Percentiles rank a stretch among this genome's conserved stretches.
phyloP scores from a whole-genome alignment of 805 yeast species.

The Scheffersomyces stipitis region DNA sequence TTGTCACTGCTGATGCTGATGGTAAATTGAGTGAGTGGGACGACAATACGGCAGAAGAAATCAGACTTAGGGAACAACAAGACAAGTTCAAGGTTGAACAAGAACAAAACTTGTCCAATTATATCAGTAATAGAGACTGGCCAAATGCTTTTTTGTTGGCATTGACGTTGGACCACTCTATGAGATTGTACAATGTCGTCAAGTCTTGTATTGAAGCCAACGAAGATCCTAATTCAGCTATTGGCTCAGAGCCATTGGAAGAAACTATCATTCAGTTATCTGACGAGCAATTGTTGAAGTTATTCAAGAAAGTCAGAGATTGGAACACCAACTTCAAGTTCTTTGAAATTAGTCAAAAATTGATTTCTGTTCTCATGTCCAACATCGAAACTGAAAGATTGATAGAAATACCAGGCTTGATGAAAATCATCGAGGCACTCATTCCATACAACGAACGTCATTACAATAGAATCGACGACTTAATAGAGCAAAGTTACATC shows the following conservation, averaged over 20 bases:
- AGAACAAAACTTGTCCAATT: constrained; percentile 83
- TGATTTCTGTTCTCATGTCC: constrained; percentile 63
- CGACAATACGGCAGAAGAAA: constrained; percentile 78
- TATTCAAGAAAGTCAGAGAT: constrained; percentile 79
- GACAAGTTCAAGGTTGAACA: constrained; percentile 68
- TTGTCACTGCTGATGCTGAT: constrained; percentile 92
- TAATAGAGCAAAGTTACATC: constrained; percentile 82
- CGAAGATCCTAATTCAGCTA: constrained; percentile 47
- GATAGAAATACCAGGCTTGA: constrained; percentile 64
- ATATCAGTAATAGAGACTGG: constrained; percentile 75
- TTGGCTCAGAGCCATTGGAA: constrained; percentile 65
- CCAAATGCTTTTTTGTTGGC: constrained; percentile 85
- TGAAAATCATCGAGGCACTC: constrained; percentile 68
- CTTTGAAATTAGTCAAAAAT: constrained; percentile 75
- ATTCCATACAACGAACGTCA: constrained; percentile 91
- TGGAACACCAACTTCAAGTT: constrained; percentile 93
- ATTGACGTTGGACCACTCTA: constrained; percentile 83
- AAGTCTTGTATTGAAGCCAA: constrained; percentile 55
- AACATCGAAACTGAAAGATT: constrained; percentile 56
- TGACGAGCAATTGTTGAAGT: constrained; percentile 54
- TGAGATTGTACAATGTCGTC: constrained; percentile 78
- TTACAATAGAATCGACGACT: constrained; percentile 67
- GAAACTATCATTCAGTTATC: constrained; percentile 55
- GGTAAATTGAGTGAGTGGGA: constrained; percentile 88
- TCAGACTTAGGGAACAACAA: constrained; percentile 49